These are phyloP conservation scores for Viola odorata DNA, from an alignment of 345 rosid species.

Conservation along the genomic window DNA sequence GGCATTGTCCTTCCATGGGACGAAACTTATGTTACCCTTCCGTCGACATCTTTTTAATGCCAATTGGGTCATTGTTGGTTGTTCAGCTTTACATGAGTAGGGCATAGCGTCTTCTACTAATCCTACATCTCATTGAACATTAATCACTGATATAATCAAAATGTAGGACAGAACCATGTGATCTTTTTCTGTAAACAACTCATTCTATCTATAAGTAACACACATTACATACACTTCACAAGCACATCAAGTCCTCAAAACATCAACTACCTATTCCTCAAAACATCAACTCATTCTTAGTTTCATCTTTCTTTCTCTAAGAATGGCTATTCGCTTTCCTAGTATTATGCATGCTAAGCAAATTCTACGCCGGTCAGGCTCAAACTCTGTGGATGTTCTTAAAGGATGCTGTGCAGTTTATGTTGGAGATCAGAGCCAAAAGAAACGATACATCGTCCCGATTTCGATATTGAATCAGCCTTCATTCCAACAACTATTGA, in stretches of 20 bases:
- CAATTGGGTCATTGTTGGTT: too few relatives aligned
- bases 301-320: background rate
- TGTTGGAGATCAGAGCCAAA: constrained; percentile 27
- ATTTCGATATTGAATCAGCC: constrained; percentile 34
- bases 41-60: too few relatives aligned
- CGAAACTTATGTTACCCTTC: too few relatives aligned
- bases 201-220: constrained; percentile 6
- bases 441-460: constrained; percentile 34
- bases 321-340: background rate
- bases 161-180: constrained; percentile 16
- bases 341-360: background rate
- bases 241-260: background rate
- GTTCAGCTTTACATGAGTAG: too few relatives aligned
- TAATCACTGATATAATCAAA: too few relatives aligned
- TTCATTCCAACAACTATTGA: constrained; percentile 29
- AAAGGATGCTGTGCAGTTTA: constrained; percentile 23
- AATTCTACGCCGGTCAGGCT: background rate
- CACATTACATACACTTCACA: background rate
- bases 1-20: too few relatives aligned
- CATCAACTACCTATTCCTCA: too few relatives aligned
- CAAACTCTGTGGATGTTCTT: background rate
- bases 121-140: too few relatives aligned
- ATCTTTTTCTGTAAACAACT: background rate
- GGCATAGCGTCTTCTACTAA: too few relatives aligned
- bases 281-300: background rate